Evolutionary conservation across 2,329 filamentous ascomycete genomes (phyloP), one percentile per base, ranked within the genome.

Genomic region (Hypoxylon sp.): DNA sequence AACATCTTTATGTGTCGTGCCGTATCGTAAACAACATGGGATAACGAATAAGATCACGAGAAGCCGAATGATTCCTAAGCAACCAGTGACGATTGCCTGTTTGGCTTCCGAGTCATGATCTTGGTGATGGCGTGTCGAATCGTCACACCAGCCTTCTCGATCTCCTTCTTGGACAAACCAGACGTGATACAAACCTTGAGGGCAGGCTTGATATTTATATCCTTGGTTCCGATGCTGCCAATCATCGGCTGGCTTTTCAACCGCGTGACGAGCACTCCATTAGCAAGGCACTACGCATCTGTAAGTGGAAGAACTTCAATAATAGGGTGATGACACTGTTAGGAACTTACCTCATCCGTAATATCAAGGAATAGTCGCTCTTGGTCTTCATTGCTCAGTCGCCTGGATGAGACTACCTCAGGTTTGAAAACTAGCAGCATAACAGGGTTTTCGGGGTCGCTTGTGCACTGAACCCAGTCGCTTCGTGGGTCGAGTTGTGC

Each of bases 71-170:
- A 53, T 54, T 66, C 70, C 73, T 75, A 81, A 67, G 76, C 76
- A 69, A 77, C 78, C 67, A 80, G 72, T 10, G 81, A 78, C 37
- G 83, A 76, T 73, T 83, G 84, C 68, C 81, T 82, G 76, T 83
- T 88, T 29, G 84, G 80, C 79, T 89, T 90, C 68, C 87, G 84
- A 19, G 87, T 89, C 86, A 99, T 90, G 68, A 98, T 90, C 83
- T 97, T 98, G 56, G 94, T 97, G 72, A 98, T 93, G 13, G 96
- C 95, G 81, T 98, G 94, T 67, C 95, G 87, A 73, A 99, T 94
- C 9, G 88, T 90, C 6, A 91, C 90, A 13, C 94, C 96, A 0
- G 96, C 94, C 84, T 97, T 97, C 83, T 99, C 97, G 60, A 94
- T 92, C 80, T 99, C 96, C 83, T 97, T 98, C 84, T 92, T 97